Evolutionary conservation across 441 rosid species (phyloP).

Genomic region (Sinapis alba): DNA sequence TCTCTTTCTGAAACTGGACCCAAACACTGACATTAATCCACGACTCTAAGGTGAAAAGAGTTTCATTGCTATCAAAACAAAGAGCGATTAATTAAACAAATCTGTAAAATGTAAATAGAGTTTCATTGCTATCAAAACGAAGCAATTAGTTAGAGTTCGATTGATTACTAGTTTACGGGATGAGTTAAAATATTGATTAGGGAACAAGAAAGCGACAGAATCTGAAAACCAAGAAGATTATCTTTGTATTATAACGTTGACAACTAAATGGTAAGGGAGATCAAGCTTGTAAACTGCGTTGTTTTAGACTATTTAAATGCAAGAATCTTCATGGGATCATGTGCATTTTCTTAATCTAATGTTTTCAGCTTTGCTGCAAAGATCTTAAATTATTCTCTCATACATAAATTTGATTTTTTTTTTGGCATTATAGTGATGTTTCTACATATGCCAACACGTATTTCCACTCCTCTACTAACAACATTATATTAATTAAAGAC

Average conservation of each 20-base stretch:
- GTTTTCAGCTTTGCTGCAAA: conserved; percentile 4
- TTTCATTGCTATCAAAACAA: not conserved
- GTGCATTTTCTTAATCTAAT: conserved; percentile 40
- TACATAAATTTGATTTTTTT: conserved; percentile 1
- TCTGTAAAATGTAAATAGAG: not conserved
- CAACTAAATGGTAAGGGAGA: conserved; percentile 27
- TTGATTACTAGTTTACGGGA: not conserved
- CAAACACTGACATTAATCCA: conserved; percentile 27
- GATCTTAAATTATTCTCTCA: conserved; percentile 17
- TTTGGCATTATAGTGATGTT: conserved; percentile 34
- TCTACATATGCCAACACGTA: conserved; percentile 36
- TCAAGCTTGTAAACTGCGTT: conserved; percentile 31
- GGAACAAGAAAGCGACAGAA: conserved; percentile 19
- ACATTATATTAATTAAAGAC: not conserved
- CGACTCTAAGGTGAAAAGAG: not conserved
- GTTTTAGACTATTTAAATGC: conserved; percentile 17
- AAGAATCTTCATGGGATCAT: conserved; percentile 53
- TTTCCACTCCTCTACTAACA: not conserved
- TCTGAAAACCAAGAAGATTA: conserved; percentile 8
- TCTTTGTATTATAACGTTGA: conserved; percentile 25
- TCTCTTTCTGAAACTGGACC: conserved; percentile 30
- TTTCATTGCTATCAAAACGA: not conserved
- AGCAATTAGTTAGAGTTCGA: not conserved
- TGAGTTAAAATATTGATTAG: conserved; percentile 20
- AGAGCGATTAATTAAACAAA: not conserved